Conservation (phyloP, 495 filamentous ascomycete species). For the Sabuloglossum arenarium region DNA sequence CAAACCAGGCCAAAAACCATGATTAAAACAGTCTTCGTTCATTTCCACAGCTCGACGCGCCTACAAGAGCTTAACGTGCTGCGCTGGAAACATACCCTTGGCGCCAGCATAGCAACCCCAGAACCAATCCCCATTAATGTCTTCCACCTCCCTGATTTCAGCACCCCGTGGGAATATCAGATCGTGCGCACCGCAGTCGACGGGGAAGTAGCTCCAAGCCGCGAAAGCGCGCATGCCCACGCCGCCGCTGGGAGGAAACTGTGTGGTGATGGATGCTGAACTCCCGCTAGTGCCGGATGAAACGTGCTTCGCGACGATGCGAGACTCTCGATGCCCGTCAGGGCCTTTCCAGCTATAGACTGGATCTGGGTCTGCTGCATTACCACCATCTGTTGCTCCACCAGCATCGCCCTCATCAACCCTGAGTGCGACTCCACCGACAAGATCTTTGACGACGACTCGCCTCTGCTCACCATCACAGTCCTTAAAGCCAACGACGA, state of each 20-base stretch:
- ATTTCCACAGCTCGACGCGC: not conserved
- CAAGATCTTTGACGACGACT: conserved; percentile 38
- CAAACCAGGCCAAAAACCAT: too few relatives aligned
- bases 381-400: not conserved
- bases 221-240: conserved; percentile 39
- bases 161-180: conserved; percentile 64
- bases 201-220: conserved; percentile 53
- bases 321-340: not conserved
- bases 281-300: not conserved
- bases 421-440: conserved; percentile 45
- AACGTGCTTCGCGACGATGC: not conserved
- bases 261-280: not conserved
- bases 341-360: conserved; percentile 4
- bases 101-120: conserved; percentile 59
- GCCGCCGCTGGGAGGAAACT: conserved; percentile 52
- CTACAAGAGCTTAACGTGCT: conserved; percentile 33
- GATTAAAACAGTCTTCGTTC: too few relatives aligned
- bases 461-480: conserved; percentile 33
- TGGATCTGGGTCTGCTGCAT: not conserved
- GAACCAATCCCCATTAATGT: conserved; percentile 70
- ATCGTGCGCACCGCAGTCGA: conserved; percentile 39
- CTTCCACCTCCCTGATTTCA: conserved; percentile 54
- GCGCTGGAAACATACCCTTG: conserved; percentile 54
- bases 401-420: conserved; percentile 20
- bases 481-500: conserved; percentile 44